Evolutionary conservation across 257 asterid species (phyloP), one percentile per base, ranked within the genome.

Genomic region (Galeopsis tetrahit): DNA sequence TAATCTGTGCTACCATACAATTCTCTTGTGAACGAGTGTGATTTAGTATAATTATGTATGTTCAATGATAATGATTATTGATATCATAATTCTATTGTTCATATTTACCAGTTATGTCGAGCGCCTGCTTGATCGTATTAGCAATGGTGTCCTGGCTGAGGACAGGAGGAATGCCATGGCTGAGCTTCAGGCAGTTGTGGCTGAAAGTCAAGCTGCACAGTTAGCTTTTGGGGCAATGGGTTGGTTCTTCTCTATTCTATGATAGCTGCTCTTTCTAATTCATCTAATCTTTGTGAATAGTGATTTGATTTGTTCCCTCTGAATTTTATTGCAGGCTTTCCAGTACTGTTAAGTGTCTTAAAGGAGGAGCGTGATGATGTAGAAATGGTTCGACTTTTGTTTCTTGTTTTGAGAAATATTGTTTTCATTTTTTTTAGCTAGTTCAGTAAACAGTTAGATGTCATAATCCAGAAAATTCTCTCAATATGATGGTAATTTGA

Each of bases 201-300:
- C 93, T 62, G 97, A 94, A 81, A 94, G 94, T 77, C 85, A 68
- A 55, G 89, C 87, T 75, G 88, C 95, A 13, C 97, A 95, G 85
- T 78, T 95, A 78, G 97, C 99, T 68, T 89, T 95, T 80, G 98
- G 99, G 69, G 98, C 98, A 56, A 92, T 87, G 93, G 99, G 99
- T 95, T 76, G 70, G 89, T 90, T 71, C 42, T 61, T 84, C 42
- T 40, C 56, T 48, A 75, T 66, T 66, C 63, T 36, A 73, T 71
- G 73, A 56, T 46, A 55, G 14, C 62, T 52, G 58, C 59, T 49
- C 63, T 63, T 49, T 70, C 15, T 58, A 63, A 31, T 72, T 65
- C 48, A 70, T 78, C 46, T 59, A 49, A 58, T 42, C 40, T 56
- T 59, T 78, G 66, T 40, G 48, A 33, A 70, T 10, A n/a, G 5